A percentile compares a stretch with the other conserved stretches of the same genome.
These are phyloP conservation scores for Plectranthus barbatus DNA, from an alignment of 257 asterid species.

Conservation along the genomic window DNA sequence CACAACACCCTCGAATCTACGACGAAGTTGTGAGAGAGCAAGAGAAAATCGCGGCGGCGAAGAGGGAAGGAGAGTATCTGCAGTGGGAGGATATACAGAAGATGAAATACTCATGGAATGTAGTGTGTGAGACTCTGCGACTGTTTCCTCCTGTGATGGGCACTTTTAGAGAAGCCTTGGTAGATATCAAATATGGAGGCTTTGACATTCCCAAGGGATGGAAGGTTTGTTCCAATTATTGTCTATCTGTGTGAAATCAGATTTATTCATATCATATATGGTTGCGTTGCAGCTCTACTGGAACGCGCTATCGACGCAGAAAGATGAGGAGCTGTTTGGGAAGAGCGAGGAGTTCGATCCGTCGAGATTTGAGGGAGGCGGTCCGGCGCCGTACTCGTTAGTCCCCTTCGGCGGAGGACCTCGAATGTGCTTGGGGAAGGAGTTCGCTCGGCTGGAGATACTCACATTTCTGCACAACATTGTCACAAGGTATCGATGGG, in stretches of 20 bases:
- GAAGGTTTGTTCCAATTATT: too few relatives aligned
- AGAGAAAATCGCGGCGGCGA: slow-evolving; percentile 39
- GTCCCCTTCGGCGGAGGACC: slow-evolving; percentile 76
- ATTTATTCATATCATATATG: too few relatives aligned
- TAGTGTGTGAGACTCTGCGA: slow-evolving; percentile 49
- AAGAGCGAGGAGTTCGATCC: slow-evolving; percentile 36
- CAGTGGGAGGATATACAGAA: slow-evolving; percentile 75
- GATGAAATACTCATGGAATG: slow-evolving; percentile 79
- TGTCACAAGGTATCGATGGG: slow-evolving; percentile 31
- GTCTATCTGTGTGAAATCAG: too few relatives aligned
- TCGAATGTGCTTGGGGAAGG: slow-evolving; percentile 59
- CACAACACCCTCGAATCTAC: slow-evolving; percentile 47
- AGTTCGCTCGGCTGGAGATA: slow-evolving; percentile 51
- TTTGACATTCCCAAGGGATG: slow-evolving; percentile 74
- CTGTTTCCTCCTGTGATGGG: slow-evolving; percentile 52
- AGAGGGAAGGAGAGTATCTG: slow-evolving; percentile 35
- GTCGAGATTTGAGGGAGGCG: slow-evolving; percentile 54
- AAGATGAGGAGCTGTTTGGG: slow-evolving; percentile 24
- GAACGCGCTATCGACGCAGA: slow-evolving; percentile 41
- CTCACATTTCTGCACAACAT: slow-evolving; percentile 42
- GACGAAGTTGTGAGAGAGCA: slow-evolving; percentile 53
- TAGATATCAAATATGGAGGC: slow-evolving; percentile 47
- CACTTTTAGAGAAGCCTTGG: slow-evolving; percentile 50
- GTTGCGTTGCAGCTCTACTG: slow-evolving; percentile 36
- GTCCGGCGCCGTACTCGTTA: slow-evolving; percentile 48